phyloP scores from a whole-genome alignment of 208 protist species.

The Crithidia fasciculata region DNA sequence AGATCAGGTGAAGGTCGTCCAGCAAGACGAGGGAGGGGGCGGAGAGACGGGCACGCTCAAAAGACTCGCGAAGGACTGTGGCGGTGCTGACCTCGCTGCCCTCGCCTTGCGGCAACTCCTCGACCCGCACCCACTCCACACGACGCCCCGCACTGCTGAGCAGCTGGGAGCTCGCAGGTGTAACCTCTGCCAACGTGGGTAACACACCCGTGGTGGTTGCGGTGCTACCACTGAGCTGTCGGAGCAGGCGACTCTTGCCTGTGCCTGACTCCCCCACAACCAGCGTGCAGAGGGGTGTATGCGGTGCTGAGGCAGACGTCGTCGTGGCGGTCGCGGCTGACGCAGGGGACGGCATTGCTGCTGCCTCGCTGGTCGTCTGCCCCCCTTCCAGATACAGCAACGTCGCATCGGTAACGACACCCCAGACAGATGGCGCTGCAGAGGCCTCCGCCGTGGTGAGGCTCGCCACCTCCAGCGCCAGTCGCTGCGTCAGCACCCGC shows the following conservation, averaged over 20 bases:
- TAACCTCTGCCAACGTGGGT: not conserved
- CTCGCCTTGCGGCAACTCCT: conserved; percentile 51
- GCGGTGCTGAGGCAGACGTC: not conserved
- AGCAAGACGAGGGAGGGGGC: conserved; percentile 79
- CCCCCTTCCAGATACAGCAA: conserved; percentile 15
- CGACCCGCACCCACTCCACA: conserved; percentile 38
- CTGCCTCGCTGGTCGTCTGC: not conserved
- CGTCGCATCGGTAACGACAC: conserved; percentile 38
- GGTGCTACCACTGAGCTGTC: not conserved
- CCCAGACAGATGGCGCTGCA: conserved; percentile 6
- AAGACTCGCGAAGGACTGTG: conserved; percentile 90
- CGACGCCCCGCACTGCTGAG: not conserved
- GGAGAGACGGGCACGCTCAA: conserved; percentile 83
- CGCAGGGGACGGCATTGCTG: not conserved
- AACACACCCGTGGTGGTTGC: not conserved
- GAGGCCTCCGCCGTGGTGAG: not conserved
- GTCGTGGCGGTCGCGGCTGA: not conserved
- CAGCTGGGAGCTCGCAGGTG: not conserved
- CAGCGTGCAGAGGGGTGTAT: conserved; percentile 24
- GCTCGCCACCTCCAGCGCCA: conserved; percentile 39
- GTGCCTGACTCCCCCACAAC: conserved; percentile 55
- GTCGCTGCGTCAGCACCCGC: conserved; percentile 33
- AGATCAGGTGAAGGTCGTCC: conserved; percentile 66
- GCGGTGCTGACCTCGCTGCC: conserved; percentile 73
- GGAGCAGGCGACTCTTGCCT: conserved; percentile 48